Evolutionary conservation across 2,329 filamentous ascomycete genomes (phyloP).

Genomic region (Cladosporium sphaerospermum): DNA sequence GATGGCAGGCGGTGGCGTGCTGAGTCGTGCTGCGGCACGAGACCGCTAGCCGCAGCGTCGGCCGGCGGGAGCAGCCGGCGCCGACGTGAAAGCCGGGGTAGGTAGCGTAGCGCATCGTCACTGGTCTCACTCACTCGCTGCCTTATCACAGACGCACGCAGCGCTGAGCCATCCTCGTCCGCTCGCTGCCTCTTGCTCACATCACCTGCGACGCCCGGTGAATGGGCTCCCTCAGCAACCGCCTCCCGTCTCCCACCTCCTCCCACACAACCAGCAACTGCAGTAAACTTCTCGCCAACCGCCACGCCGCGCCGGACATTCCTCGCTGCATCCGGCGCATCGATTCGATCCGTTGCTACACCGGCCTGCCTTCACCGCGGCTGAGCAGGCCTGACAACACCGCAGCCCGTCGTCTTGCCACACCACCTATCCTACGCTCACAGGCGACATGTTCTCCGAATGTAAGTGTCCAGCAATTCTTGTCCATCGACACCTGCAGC

Average conservation of each 20-base stretch:
- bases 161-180: too few relatives aligned
- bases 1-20: too few relatives aligned
- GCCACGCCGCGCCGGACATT: slow-evolving; percentile 4
- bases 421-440: not conserved
- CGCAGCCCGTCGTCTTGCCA: not conserved
- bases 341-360: not conserved
- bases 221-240: not conserved
- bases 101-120: too few relatives aligned
- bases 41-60: too few relatives aligned
- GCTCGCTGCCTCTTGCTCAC: too few relatives aligned
- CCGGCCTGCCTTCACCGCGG: not conserved
- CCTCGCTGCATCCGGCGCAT: slow-evolving; percentile 12
- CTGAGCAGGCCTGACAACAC: not conserved
- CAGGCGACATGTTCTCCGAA: slow-evolving; percentile 69
- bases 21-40: too few relatives aligned
- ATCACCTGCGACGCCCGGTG: too few relatives aligned
- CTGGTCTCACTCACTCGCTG: not conserved
- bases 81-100: too few relatives aligned
- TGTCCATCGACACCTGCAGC: slow-evolving; percentile 21
- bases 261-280: not conserved
- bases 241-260: not conserved
- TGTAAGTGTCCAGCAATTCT: slow-evolving; percentile 52
- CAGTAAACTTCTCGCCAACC: not conserved
- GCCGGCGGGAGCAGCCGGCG: too few relatives aligned
- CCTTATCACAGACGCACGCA: slow-evolving; percentile 3